These are phyloP conservation scores for Fusarium avenaceum DNA, from an alignment of 2,329 filamentous ascomycete species.

Conservation along the genomic window DNA sequence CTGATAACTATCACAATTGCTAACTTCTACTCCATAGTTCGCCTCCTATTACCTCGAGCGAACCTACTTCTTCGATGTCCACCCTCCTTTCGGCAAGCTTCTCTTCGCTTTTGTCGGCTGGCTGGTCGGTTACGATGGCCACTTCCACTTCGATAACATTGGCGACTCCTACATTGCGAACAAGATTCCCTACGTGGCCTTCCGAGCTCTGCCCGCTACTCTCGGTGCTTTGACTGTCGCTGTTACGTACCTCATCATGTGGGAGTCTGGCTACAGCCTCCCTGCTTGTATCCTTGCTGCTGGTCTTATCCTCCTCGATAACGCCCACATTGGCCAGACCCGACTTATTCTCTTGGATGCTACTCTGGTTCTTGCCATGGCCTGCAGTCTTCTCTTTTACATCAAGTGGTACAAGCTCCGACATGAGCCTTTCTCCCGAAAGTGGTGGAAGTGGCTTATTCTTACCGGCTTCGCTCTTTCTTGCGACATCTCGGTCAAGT, in stretches of 20 bases:
- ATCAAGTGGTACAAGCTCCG: slow-evolving; percentile 98
- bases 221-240: slow-evolving; percentile 93
- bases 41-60: slow-evolving; percentile 89
- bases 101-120: slow-evolving; percentile 97
- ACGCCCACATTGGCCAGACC: slow-evolving; percentile 97
- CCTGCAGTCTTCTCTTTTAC: slow-evolving; percentile 92
- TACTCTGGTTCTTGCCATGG: slow-evolving; percentile 95
- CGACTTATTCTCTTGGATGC: slow-evolving; percentile 95
- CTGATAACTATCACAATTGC: slow-evolving; percentile 14
- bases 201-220: slow-evolving; percentile 91
- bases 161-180: slow-evolving; percentile 98
- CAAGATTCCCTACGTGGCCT: slow-evolving; percentile 97
- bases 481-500: slow-evolving; percentile 98
- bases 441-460: slow-evolving; percentile 99
- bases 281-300: slow-evolving; percentile 91
- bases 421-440: slow-evolving; percentile 88
- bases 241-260: slow-evolving; percentile 98
- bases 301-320: slow-evolving; percentile 91
- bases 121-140: slow-evolving; percentile 96
- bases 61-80: slow-evolving; percentile 99
- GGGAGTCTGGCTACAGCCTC: slow-evolving; percentile 98
- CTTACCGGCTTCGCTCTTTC: slow-evolving; percentile 94
- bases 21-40: slow-evolving; percentile 63
- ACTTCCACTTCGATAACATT: slow-evolving; percentile 99
- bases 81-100: slow-evolving; percentile 97